Base-by-base conservation (phyloP, 371 early-diverging fungal species). In the Batkoa obscura region DNA sequence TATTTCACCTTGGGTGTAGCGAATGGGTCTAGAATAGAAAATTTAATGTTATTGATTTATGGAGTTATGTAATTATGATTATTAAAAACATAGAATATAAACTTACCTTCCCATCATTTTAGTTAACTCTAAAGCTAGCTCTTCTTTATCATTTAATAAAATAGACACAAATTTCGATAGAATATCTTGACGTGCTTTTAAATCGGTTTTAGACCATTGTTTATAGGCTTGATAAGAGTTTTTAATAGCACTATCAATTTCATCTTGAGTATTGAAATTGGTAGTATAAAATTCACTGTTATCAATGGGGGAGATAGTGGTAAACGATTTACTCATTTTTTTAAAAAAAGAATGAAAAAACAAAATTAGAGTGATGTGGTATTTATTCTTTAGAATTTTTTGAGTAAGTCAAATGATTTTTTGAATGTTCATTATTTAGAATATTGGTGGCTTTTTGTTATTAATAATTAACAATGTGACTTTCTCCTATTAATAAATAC, bases 1-100 rank as follows among this genome's bases (percentile, higher is more conserved):
- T 50, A 87, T 68, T 64, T 89, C 88, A 23, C 83, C 81, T 2
- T 65, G 72, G 10, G 75, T 76, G 46, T 84, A 86, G 9, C 78
- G 69, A 45, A 76, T 64, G 4, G 90, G 90, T 4, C 90, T 70
- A 59, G 9, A 58, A n/a, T 13, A 36, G 1, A 36, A 31, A 31
- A 13, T 31, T 50, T 43, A 36, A 47, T 3, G 32, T 37, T 23
- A 30, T 5, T n/a, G 13, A 15, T 23, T 23, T 23, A 23, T 23
- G 23, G 23, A 23, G 23, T 23, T 23, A 23, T 23, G 23, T 23
- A 23, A 23, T 23, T 23, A 23, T 23, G 23, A 23, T 23, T 0
- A 23, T 23, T 23, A 23, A 23, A 23, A 23, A 23, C 23, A 23
- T 23, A 23, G 12, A 17, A n/a, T 42, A 33, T 47, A 23, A 17